Evolutionary conservation across 106 monocot genomes (phyloP), one percentile per base, ranked within the genome.

Genomic region (Allium cepa): DNA sequence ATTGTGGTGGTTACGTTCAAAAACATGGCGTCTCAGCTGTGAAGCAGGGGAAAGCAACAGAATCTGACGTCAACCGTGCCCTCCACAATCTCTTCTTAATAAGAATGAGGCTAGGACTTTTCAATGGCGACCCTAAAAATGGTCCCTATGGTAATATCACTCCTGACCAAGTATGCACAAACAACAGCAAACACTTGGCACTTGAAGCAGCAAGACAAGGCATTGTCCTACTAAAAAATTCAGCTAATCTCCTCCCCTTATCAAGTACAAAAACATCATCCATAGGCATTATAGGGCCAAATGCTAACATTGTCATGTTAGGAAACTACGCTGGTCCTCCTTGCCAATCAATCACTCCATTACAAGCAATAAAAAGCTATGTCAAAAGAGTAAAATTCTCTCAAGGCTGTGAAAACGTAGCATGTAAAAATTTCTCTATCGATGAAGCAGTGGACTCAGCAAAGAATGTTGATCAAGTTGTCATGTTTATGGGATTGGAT

Each of bases 1-100:
- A 97, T 61, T 97, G 96, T 58, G 96, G 96, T 7, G 49, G 36
- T 5, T 92, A 86, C 65, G 73, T 97, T 47, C 92, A 89, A 70
- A 80, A 84, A 6, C 67, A 97, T 27, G 78, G 15, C 7, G 7
- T 9, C 18, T 50, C 49, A 1, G 89, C 97, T 0, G 11, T 87
- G 26, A 67, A 85, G 73, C 74, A 87, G 70, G 69, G 83, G 10
- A 97, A 89, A 59, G 52, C 92, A 17, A 68, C 82, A 17, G 78
- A 85, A 69, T 46, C 57, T 12, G 92, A 97, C 63, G 81, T 97
- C 45, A 62, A 92, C 74, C 71, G 92, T 62, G 92, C 88, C 16
- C 87, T 97, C 5, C 86, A 71, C 72, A 92, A 97, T 76, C 92
- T 92, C 63, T 92, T 97, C 75, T 51, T 82, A 13, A 57, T 92